Conservation (phyloP, 139 green algal genomes). For the Chlamydomonas applanata region DNA sequence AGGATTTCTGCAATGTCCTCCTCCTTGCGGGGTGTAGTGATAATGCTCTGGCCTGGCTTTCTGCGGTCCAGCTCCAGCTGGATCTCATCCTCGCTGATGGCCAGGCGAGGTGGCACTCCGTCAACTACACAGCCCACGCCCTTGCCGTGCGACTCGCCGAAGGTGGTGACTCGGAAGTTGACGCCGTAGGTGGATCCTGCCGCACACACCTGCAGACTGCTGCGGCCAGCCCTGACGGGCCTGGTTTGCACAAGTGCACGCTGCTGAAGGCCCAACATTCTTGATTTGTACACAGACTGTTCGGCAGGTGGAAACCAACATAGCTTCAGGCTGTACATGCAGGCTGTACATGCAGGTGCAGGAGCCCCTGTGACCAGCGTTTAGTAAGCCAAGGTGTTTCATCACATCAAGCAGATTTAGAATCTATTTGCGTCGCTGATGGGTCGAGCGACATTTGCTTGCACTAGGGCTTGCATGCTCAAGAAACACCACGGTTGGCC, state of each 20-base stretch:
- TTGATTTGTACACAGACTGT: background rate
- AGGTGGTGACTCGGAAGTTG: slow-evolving; percentile 94
- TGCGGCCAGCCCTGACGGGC: background rate
- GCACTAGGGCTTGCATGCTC: too few relatives aligned
- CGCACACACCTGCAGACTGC: slow-evolving; percentile 14
- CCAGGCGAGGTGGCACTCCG: slow-evolving; percentile 86
- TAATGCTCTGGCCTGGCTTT: slow-evolving; percentile 92
- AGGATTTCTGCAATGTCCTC: slow-evolving; percentile 92
- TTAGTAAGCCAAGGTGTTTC: too few relatives aligned
- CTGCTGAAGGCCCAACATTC: background rate
- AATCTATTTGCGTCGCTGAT: too few relatives aligned
- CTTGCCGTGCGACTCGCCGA: slow-evolving; percentile 94
- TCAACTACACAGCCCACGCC: slow-evolving; percentile 97
- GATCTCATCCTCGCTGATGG: slow-evolving; percentile 82
- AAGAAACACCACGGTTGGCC: too few relatives aligned
- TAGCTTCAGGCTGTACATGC: too few relatives aligned
- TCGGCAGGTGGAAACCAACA: too few relatives aligned
- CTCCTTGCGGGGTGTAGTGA: slow-evolving; percentile 97
- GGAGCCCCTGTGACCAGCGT: too few relatives aligned
- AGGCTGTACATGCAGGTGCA: too few relatives aligned
- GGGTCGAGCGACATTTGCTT: too few relatives aligned
- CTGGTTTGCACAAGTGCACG: background rate
- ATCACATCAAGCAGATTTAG: too few relatives aligned
- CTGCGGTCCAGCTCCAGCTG: slow-evolving; percentile 83
- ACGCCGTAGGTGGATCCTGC: slow-evolving; percentile 87